Evolutionary conservation across 495 filamentous ascomycete genomes (phyloP).

Genomic region (Hypomontagnella submonticulosa): DNA sequence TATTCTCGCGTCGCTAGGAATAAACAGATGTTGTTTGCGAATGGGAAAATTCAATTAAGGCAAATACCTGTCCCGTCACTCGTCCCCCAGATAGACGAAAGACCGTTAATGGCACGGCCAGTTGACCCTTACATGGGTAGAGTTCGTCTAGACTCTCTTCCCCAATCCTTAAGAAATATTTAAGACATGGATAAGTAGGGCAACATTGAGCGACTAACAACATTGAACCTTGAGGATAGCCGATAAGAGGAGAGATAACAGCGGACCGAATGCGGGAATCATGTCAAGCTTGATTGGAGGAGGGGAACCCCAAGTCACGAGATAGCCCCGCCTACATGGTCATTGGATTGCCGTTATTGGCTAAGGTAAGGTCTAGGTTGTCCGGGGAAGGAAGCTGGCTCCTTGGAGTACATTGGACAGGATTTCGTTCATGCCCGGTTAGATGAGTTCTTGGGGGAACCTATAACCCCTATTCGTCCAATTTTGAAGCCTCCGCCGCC

Average conservation of each 20-base stretch:
- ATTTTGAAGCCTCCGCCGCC: constrained; percentile 6
- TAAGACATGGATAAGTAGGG: constrained; percentile 9
- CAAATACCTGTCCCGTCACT: not conserved
- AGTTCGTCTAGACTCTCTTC: constrained; percentile 26
- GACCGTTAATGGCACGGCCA: constrained; percentile 2
- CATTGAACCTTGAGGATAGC: too few species aligned
- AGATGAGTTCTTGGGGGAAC: constrained; percentile 1
- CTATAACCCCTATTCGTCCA: constrained; percentile 19
- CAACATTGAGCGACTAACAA: not conserved
- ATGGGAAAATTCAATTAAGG: not conserved
- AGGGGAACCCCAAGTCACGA: constrained; percentile 14
- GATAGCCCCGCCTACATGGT: constrained; percentile 2
- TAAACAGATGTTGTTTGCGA: constrained; percentile 11
- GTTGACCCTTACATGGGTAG: constrained; percentile 18
- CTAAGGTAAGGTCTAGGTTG: constrained; percentile 7
- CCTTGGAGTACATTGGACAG: not conserved
- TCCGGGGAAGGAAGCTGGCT: constrained; percentile 42
- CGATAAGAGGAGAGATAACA: constrained; percentile 39
- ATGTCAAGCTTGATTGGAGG: constrained; percentile 28
- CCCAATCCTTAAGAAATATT: constrained; percentile 20
- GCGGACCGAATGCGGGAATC: constrained; percentile 41
- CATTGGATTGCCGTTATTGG: constrained; percentile 24
- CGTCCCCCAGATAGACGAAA: not conserved
- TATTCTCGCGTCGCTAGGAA: constrained; percentile 8
- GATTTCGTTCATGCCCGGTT: constrained; percentile 17